Conservation (phyloP, 306 rosid genomes). For the Malus orientalis region DNA sequence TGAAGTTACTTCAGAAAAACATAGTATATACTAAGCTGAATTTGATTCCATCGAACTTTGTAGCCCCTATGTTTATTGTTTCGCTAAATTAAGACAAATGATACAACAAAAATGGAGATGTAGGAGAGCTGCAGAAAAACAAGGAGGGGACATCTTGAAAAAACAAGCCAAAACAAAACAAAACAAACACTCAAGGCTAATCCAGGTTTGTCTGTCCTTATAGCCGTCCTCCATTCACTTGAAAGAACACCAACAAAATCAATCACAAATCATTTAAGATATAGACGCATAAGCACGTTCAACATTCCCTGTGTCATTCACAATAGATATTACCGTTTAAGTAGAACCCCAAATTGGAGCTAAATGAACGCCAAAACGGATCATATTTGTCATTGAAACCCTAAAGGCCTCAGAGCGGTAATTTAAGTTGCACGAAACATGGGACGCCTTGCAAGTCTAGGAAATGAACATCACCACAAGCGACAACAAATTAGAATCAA, state of each 20-base stretch:
- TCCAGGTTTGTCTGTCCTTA: too few species aligned
- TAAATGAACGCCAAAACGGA: not conserved
- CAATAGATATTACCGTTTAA: not conserved
- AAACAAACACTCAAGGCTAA: not conserved
- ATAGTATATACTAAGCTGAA: too few species aligned
- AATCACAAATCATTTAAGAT: not conserved
- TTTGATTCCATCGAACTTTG: not conserved
- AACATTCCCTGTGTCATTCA: not conserved
- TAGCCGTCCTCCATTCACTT: too few species aligned
- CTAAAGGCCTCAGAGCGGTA: not conserved
- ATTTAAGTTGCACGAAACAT: not conserved
- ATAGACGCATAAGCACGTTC: not conserved
- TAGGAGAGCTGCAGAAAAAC: not conserved
- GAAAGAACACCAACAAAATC: not conserved
- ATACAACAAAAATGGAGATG: not conserved
- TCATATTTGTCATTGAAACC: not conserved
- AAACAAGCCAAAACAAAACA: not conserved
- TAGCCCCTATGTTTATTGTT: not conserved
- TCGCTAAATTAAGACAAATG: not conserved
- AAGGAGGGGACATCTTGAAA: not conserved
- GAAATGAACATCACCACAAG: not conserved
- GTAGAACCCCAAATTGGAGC: not conserved
- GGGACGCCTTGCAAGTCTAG: not conserved
- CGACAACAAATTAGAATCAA: not conserved
- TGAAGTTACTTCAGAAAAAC: too few species aligned